A percentile compares a stretch with the other conserved stretches of the same genome.
Conservation (phyloP, 148 eudicot species). For the Persicaria tinctoria region DNA sequence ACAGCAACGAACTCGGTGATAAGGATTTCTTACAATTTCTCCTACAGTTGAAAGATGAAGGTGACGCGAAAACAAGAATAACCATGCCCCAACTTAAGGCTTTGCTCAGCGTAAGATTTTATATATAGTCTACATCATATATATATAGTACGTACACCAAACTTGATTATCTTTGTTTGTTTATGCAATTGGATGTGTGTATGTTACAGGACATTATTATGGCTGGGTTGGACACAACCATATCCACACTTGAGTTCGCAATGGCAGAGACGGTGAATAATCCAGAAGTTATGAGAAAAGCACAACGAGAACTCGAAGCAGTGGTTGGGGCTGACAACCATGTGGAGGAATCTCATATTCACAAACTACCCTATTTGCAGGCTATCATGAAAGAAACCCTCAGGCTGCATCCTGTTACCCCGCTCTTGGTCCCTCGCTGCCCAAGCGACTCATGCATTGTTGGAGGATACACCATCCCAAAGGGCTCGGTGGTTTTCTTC, state of each 20-base stretch:
- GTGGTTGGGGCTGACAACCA: no score
- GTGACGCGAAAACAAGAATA: conserved; percentile 25
- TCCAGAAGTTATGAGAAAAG: no score
- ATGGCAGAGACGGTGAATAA: no score
- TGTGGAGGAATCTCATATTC: no score
- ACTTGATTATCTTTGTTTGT: no score
- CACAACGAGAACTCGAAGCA: no score
- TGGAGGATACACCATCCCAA: conserved; percentile 43
- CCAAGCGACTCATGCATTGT: neutral
- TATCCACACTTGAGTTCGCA: conserved; percentile 21
- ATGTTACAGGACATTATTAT: conserved; percentile 44
- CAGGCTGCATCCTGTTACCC: neutral
- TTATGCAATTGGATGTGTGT: no score
- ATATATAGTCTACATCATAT: no score
- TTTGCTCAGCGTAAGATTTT: conserved; percentile 30
- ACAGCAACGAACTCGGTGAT: no score
- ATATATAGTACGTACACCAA: no score
- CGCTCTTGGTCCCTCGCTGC: neutral
- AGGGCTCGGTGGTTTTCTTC: conserved; percentile 45
- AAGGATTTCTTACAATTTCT: no score
- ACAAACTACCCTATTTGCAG: no score
- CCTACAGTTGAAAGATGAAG: conserved; percentile 21
- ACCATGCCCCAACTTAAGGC: conserved; percentile 50
- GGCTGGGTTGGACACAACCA: conserved; percentile 54
- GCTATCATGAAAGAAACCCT: neutral